A percentile compares a stretch with the other conserved stretches of the same genome.
phyloP scores from a whole-genome alignment of 2,329 filamentous ascomycete species.

The Beauveria medogensis region DNA sequence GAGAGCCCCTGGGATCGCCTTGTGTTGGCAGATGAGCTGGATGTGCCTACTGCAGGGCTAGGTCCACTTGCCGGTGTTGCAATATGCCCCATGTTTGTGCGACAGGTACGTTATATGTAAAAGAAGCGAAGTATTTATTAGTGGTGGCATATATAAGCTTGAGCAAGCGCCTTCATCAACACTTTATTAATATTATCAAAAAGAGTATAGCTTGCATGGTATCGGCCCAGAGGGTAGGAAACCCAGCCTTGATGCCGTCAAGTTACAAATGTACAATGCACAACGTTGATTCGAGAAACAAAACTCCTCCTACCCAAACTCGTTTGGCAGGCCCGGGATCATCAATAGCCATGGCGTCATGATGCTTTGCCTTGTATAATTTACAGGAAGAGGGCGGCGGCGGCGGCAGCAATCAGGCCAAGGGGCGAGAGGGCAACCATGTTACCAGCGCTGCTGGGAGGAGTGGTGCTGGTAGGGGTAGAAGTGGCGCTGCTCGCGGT shows the following conservation, averaged over 20 bases:
- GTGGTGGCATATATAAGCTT: neutral
- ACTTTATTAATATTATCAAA: conserved; percentile 1
- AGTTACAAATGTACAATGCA: neutral
- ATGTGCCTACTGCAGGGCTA: neutral
- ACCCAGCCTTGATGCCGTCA: neutral
- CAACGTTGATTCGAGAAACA: neutral
- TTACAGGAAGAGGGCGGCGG: conserved; percentile 7
- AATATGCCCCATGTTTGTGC: neutral
- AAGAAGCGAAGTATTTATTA: neutral
- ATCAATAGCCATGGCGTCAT: neutral
- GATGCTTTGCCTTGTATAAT: neutral
- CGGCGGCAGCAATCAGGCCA: conserved; percentile 2
- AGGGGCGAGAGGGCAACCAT: conserved; percentile 2
- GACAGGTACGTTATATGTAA: neutral
- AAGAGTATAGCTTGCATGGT: neutral
- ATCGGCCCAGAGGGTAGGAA: neutral
- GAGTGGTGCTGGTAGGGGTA: neutral
- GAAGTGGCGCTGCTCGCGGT: neutral
- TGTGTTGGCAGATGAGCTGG: neutral
- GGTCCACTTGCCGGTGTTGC: neutral
- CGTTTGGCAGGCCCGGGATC: neutral
- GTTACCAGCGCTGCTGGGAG: conserved; percentile 4
- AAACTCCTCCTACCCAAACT: neutral
- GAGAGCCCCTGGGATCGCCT: neutral
- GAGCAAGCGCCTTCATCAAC: neutral